Evolutionary conservation across 306 rosid genomes (phyloP).

Genomic region (Rosa rugosa): DNA sequence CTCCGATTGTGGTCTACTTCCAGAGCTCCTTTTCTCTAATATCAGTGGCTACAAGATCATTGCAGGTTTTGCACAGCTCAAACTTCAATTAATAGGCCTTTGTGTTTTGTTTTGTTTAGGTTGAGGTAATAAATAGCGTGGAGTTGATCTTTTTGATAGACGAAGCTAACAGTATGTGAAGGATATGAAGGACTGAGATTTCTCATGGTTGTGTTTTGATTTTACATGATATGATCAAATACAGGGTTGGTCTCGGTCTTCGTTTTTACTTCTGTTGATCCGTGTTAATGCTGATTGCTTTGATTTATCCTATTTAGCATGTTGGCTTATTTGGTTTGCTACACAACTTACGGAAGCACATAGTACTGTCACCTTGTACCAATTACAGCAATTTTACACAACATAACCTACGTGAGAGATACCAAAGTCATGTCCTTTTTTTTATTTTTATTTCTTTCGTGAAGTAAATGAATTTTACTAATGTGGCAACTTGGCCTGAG

Average conservation of each 20-base stretch:
- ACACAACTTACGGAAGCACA: background rate
- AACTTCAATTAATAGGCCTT: background rate
- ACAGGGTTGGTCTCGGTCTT: slow-evolving; percentile 25
- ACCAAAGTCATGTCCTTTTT: background rate
- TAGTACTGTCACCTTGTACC: background rate
- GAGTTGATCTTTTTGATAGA: slow-evolving; percentile 41
- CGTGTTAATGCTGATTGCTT: background rate
- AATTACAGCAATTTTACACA: background rate
- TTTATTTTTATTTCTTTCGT: no score
- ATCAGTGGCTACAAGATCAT: background rate
- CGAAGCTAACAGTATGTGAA: slow-evolving; percentile 67
- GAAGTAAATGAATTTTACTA: background rate
- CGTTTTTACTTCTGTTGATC: background rate
- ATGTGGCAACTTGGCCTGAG: background rate
- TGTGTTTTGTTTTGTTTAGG: background rate
- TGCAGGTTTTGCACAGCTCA: background rate
- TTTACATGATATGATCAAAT: slow-evolving; percentile 76
- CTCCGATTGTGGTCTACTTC: background rate
- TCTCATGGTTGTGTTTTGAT: slow-evolving; percentile 69
- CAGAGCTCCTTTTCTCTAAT: background rate
- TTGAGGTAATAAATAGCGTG: background rate
- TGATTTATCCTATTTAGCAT: background rate
- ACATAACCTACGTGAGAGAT: background rate
- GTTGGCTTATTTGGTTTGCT: background rate
- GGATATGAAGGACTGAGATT: slow-evolving; percentile 53